Conservation (phyloP, 2,329 filamentous ascomycete genomes). For the Fusarium multiceps region DNA sequence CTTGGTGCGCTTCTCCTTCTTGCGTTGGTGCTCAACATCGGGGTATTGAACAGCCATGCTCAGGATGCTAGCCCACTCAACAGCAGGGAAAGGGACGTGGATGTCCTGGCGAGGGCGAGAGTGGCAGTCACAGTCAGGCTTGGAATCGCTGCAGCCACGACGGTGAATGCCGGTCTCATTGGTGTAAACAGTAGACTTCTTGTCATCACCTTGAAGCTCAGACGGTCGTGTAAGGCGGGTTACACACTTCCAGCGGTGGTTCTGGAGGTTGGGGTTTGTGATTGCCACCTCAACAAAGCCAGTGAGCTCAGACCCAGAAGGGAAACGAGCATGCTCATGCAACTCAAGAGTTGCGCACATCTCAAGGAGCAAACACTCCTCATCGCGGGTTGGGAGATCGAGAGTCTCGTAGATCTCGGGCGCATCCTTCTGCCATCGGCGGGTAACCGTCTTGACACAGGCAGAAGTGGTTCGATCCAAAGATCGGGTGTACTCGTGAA, state of each 20-base stretch:
- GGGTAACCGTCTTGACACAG: slow-evolving; percentile 63
- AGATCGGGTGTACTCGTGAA: slow-evolving; percentile 69
- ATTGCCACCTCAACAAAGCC: slow-evolving; percentile 70
- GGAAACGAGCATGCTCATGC: slow-evolving; percentile 67
- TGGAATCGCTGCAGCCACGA: slow-evolving; percentile 61
- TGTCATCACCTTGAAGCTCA: slow-evolving; percentile 62
- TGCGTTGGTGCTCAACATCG: slow-evolving; percentile 55
- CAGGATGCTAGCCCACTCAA: slow-evolving; percentile 68
- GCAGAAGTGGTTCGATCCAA: slow-evolving; percentile 67
- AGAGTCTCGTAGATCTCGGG: slow-evolving; percentile 66
- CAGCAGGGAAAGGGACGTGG: slow-evolving; percentile 67
- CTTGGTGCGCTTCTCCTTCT: slow-evolving; percentile 53
- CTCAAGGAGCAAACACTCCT: slow-evolving; percentile 68
- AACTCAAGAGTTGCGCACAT: slow-evolving; percentile 71
- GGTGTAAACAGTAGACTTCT: slow-evolving; percentile 58
- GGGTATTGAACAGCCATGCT: slow-evolving; percentile 67
- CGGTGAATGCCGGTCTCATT: slow-evolving; percentile 66
- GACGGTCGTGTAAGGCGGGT: slow-evolving; percentile 68
- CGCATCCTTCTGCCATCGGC: slow-evolving; percentile 69
- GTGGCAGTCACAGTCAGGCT: slow-evolving; percentile 63
- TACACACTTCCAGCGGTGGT: slow-evolving; percentile 69
- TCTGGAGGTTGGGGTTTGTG: slow-evolving; percentile 63
- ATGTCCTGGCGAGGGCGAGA: slow-evolving; percentile 60
- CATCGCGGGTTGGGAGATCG: slow-evolving; percentile 59
- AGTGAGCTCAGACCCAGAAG: slow-evolving; percentile 68